phyloP scores from a whole-genome alignment of 305 asterid species.

The Ilex paraguariensis region DNA sequence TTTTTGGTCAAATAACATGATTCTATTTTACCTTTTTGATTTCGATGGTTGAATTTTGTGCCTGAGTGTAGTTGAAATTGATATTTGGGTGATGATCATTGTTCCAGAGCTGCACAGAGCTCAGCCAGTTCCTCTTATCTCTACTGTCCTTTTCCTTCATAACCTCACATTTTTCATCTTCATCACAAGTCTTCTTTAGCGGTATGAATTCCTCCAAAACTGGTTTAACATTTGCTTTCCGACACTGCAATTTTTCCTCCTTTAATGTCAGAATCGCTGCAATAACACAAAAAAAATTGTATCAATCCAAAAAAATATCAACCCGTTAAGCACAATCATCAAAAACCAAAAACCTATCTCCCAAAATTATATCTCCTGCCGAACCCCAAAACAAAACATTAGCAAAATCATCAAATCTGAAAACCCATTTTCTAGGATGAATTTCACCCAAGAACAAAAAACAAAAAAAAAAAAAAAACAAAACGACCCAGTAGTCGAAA shows the following conservation, averaged over 20 bases:
- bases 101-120: constrained; percentile 75
- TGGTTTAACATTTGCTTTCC: constrained; percentile 37
- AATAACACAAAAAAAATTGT: constrained; percentile 10
- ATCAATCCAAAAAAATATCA: not conserved
- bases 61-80: constrained; percentile 6
- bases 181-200: constrained; percentile 40
- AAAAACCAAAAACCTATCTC: constrained; percentile 1
- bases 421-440: not conserved
- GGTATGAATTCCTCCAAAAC: constrained; percentile 77
- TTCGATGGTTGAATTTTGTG: not conserved
- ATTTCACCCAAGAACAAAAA: not conserved
- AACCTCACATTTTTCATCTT: constrained; percentile 17
- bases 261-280: constrained; percentile 28
- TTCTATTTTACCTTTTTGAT: constrained; percentile 34
- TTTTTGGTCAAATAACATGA: no score
- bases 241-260: constrained; percentile 33
- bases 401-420: not conserved
- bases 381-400: not conserved
- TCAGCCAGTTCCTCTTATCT: constrained; percentile 73
- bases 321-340: not conserved
- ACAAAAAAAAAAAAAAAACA: not conserved
- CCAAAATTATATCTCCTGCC: not conserved
- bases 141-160: constrained; percentile 22
- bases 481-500: not conserved
- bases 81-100: constrained; percentile 14